Percentiles rank a stretch among this genome's conserved stretches.
These are phyloP conservation scores for Cymodocea nodosa DNA, from an alignment of 116 monocot species.

Conservation along the genomic window DNA sequence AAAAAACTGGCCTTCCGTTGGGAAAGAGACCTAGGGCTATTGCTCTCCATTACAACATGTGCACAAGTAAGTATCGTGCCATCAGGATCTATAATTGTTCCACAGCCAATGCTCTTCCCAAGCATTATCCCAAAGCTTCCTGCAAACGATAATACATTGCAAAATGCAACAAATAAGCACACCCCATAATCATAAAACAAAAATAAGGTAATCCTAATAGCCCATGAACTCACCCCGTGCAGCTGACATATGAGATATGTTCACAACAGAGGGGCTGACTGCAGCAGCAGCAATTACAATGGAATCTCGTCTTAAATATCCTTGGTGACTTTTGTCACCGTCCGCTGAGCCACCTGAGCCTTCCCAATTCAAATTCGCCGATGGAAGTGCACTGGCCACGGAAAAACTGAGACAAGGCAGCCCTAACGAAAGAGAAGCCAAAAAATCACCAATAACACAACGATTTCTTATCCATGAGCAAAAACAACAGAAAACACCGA, in stretches of 20 bases:
- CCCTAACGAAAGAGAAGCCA: neutral
- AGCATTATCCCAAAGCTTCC: constrained; percentile 37
- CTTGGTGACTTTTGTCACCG: constrained; percentile 18
- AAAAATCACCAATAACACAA: neutral
- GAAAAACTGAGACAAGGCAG: constrained; percentile 1
- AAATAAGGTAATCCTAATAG: neutral
- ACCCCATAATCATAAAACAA: neutral
- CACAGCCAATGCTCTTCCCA: constrained; percentile 77
- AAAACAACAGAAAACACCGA: neutral
- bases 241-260: constrained; percentile 60
- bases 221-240: constrained; percentile 29
- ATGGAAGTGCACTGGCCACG: neutral
- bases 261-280: constrained; percentile 64
- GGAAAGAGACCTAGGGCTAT: constrained; percentile 23
- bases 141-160: constrained; percentile 10
- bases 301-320: constrained; percentile 45
- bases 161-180: neutral
- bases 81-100: constrained; percentile 85
- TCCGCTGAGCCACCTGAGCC: constrained; percentile 9
- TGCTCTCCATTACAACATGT: constrained; percentile 55
- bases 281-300: constrained; percentile 62
- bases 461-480: neutral
- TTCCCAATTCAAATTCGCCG: neutral
- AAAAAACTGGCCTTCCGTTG: constrained; percentile 34
- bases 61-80: constrained; percentile 92